phyloP scores from a whole-genome alignment of 352 stramenopile genomes.

The Phytopythium chamaehyphon region DNA sequence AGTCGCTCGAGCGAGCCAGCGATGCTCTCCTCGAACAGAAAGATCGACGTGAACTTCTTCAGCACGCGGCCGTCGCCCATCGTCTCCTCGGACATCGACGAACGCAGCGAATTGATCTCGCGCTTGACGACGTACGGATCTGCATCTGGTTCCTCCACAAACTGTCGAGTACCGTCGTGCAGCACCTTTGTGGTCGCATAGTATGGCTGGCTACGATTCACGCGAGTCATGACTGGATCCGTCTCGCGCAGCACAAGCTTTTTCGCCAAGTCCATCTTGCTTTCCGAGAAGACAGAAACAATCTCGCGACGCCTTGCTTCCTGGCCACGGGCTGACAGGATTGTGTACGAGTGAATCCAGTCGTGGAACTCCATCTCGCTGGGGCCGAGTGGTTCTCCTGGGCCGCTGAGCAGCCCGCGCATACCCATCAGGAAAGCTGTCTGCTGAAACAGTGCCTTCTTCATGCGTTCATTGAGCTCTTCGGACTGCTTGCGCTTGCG shows the following conservation, averaged over 20 bases:
- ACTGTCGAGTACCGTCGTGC: constrained; percentile 40
- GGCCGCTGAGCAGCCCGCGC: constrained; percentile 31
- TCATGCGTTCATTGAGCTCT: constrained; percentile 46
- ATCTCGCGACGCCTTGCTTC: constrained; percentile 34
- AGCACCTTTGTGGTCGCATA: constrained; percentile 37
- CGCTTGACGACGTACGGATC: constrained; percentile 25
- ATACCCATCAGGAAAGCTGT: constrained; percentile 54
- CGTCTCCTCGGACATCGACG: constrained; percentile 12
- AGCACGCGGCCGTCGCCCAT: constrained; percentile 41
- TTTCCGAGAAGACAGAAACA: constrained; percentile 37
- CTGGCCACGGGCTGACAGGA: constrained; percentile 28
- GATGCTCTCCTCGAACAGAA: constrained; percentile 43
- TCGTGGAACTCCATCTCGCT: constrained; percentile 67
- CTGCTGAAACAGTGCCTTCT: constrained; percentile 71
- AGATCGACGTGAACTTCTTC: constrained; percentile 68
- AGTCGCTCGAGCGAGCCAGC: constrained; percentile 37
- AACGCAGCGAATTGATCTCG: constrained; percentile 24
- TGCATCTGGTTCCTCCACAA: constrained; percentile 24
- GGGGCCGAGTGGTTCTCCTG: constrained; percentile 17
- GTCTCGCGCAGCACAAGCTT: constrained; percentile 55
- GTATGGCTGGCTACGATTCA: constrained; percentile 26
- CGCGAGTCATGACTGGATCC: constrained; percentile 21
- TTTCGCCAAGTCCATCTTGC: constrained; percentile 54
- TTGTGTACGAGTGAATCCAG: constrained; percentile 72
- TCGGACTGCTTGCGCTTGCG: constrained; percentile 57